Percentiles rank a stretch among this genome's conserved stretches.
phyloP scores from a whole-genome alignment of 352 stramenopile species.

The Halophytophthora batemanensis region DNA sequence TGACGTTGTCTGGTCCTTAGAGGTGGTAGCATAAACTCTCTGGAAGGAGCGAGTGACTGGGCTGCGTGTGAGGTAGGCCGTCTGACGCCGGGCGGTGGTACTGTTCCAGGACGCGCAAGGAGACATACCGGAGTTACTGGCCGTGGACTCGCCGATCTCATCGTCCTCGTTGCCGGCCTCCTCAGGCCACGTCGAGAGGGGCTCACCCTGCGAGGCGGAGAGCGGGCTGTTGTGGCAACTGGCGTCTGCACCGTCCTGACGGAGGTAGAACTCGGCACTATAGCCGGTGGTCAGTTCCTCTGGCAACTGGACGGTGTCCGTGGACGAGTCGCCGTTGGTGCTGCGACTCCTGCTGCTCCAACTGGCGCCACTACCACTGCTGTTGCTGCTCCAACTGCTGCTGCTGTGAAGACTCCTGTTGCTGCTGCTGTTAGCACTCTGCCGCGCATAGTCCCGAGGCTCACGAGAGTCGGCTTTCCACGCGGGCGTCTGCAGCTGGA shows the following conservation, averaged over 20 bases:
- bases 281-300: conserved; percentile 1
- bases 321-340: neutral
- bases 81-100: neutral
- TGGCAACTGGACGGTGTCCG: neutral
- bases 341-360: conserved; percentile 3
- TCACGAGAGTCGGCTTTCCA: conserved; percentile 3
- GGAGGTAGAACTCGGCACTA: conserved; percentile 20
- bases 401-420: conserved; percentile 12
- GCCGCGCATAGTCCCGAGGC: too few species aligned
- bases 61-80: conserved; percentile 18
- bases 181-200: conserved; percentile 2
- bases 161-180: neutral
- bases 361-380: conserved; percentile 1
- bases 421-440: conserved; percentile 6
- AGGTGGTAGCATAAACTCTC: conserved; percentile 1
- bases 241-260: conserved; percentile 4
- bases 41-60: conserved; percentile 9
- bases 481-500: conserved; percentile 6
- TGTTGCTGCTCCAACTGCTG: conserved; percentile 11
- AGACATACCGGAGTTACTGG: too few species aligned
- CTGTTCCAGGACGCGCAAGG: too few species aligned
- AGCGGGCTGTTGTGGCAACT: conserved; percentile 1
- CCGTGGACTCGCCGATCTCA: neutral
- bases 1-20: conserved; percentile 9
- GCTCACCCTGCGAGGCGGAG: conserved; percentile 9